Base-by-base conservation (phyloP, 805 yeast genomes). In the Candida sanyiensis region DNA sequence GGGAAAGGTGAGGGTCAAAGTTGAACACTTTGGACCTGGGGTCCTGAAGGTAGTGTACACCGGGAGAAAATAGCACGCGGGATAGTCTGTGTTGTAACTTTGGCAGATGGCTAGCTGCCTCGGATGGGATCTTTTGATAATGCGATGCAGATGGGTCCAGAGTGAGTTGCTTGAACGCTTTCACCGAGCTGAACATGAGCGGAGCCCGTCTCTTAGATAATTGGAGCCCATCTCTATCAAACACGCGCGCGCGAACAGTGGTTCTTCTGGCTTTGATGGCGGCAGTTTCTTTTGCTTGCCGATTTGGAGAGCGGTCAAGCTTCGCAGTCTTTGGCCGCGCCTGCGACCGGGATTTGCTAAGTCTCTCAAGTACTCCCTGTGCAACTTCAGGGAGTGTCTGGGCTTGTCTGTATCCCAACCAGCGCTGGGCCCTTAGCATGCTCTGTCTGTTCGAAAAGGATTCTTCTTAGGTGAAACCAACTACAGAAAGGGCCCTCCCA, bases 41-140 rank as follows among this genome's bases (percentile, higher is more conserved):
- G 59, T 89, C 96, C 52, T 76, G 77, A 23, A 84, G 58, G 43
- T 73, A 80, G 49, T 88, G 95, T 2, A 85, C 80, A 0, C 73
- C 94, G 0, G 96, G 96, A 22, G 82, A 78, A 56, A 83, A 85
- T 10, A 90, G 61, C 0, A 83, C 88, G 29, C 83, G 63, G 26
- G 83, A 81, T 15, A 93, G 67, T 35, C 72, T 73, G 50, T 83
- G 87, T 8, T 77, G 72, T 27, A 90, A 61, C 13, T 48, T 54
- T 0, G 96, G 89, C 1, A 53, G 47, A 6, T 36, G 27, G 6
- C 28, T 4, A 18, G 26, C 24, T 11, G 11, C 21, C 4, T 35
- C 20, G 3, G 15, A 10, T 4, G 26, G n/a, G 8, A 39, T 15
- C 17, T 26, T 31, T 15, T 35, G 19, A 26, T 39, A 34, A 9